Conservation (phyloP, 805 yeast genomes). For the Cyberlindnera euphorbiiphila region DNA sequence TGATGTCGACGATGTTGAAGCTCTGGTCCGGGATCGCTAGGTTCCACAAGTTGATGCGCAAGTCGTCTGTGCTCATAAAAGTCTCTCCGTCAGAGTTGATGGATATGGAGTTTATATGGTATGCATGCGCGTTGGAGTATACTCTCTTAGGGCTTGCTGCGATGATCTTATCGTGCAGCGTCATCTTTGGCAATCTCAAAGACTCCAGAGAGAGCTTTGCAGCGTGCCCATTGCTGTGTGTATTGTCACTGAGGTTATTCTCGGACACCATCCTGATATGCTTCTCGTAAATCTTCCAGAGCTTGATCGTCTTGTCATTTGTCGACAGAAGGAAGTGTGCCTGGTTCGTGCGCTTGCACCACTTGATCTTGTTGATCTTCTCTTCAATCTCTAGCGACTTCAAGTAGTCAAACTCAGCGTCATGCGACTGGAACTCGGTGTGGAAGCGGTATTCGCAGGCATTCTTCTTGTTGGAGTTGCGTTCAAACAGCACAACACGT, state of each 20-base stretch:
- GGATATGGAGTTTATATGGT: slow-evolving; percentile 94
- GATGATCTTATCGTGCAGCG: slow-evolving; percentile 91
- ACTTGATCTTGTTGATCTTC: slow-evolving; percentile 94
- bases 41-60: slow-evolving; percentile 95
- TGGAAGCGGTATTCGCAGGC: slow-evolving; percentile 91
- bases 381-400: slow-evolving; percentile 97
- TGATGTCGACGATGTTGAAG: slow-evolving; percentile 95
- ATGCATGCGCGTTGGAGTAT: slow-evolving; percentile 95
- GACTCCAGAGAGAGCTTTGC: slow-evolving; percentile 33
- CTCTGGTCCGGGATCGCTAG: slow-evolving; percentile 90
- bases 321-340: slow-evolving; percentile 90
- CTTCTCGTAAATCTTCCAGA: slow-evolving; percentile 94
- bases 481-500: slow-evolving; percentile 90
- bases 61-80: slow-evolving; percentile 86
- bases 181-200: slow-evolving; percentile 79
- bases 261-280: slow-evolving; percentile 89
- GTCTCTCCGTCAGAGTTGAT: slow-evolving; percentile 96
- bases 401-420: slow-evolving; percentile 95
- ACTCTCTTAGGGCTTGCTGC: slow-evolving; percentile 92
- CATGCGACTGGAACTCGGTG: slow-evolving; percentile 97
- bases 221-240: slow-evolving; percentile 6
- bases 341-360: slow-evolving; percentile 86
- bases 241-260: slow-evolving; percentile 60
- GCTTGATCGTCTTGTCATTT: slow-evolving; percentile 96
- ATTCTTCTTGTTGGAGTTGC: slow-evolving; percentile 68